These are phyloP conservation scores for Aspergillus baeticus DNA, from an alignment of 495 filamentous ascomycete species.

Conservation along the genomic window DNA sequence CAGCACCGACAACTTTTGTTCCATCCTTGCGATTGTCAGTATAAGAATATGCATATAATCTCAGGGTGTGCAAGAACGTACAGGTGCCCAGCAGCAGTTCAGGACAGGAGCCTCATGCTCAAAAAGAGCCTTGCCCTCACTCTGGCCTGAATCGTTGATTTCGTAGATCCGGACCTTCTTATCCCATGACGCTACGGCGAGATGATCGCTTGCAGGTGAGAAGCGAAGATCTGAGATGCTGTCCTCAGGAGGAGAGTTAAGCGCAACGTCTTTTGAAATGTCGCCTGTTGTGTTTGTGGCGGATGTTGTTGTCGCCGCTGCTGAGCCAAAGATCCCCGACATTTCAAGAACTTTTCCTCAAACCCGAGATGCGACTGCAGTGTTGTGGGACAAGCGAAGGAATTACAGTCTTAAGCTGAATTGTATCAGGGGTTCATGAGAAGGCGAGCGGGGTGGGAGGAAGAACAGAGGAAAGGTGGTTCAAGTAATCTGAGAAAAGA, in stretches of 20 bases:
- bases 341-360: slow-evolving; percentile 29
- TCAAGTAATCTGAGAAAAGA: not conserved
- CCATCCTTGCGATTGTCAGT: slow-evolving; percentile 59
- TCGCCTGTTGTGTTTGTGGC: slow-evolving; percentile 79
- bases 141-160: slow-evolving; percentile 67
- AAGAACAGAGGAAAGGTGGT: not conserved
- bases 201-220: slow-evolving; percentile 71
- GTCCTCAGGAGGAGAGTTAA: slow-evolving; percentile 77
- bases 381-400: not conserved
- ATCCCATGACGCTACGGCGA: slow-evolving; percentile 90
- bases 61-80: too few relatives aligned
- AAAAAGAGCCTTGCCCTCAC: slow-evolving; percentile 75
- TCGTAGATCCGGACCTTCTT: slow-evolving; percentile 93
- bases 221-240: slow-evolving; percentile 82
- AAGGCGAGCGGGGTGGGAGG: not conserved
- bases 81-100: slow-evolving; percentile 79
- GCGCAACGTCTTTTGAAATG: slow-evolving; percentile 79
- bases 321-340: slow-evolving; percentile 61
- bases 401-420: not conserved
- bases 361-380: not conserved
- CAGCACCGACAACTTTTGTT: slow-evolving; percentile 74
- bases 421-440: not conserved
- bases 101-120: slow-evolving; percentile 76
- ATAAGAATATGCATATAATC: too few relatives aligned
- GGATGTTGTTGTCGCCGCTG: slow-evolving; percentile 42